These are phyloP conservation scores for Blakeslea trispora DNA, from an alignment of 371 early-diverging fungal species.

Conservation along the genomic window DNA sequence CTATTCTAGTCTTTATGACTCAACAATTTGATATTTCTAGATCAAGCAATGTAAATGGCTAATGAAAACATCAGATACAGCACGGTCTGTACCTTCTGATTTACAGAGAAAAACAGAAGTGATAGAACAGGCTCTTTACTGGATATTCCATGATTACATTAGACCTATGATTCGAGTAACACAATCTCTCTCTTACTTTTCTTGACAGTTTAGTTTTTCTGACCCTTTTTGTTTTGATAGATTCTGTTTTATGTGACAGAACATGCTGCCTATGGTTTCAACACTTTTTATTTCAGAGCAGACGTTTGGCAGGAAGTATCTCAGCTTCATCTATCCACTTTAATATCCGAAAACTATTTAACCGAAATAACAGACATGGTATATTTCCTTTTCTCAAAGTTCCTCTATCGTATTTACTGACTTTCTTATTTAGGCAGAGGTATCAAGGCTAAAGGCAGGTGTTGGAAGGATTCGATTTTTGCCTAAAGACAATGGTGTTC, in stretches of 20 bases:
- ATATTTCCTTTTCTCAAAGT: background rate
- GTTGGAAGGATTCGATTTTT: conserved; percentile 12
- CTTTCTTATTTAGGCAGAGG: background rate
- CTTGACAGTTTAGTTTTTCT: background rate
- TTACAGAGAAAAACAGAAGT: conserved; percentile 52
- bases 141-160: conserved; percentile 66
- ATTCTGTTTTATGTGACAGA: conserved; percentile 78
- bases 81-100: conserved; percentile 38
- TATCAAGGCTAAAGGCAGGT: conserved; percentile 3
- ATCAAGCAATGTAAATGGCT: conserved; percentile 17
- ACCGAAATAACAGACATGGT: background rate
- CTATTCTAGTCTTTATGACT: too few relatives aligned
- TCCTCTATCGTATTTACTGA: background rate
- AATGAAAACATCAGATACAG: background rate
- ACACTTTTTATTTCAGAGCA: conserved; percentile 74
- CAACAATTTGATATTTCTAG: background rate
- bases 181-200: conserved; percentile 1
- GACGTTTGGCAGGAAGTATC: conserved; percentile 70
- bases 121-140: conserved; percentile 58
- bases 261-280: conserved; percentile 51
- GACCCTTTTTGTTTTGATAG: conserved; percentile 30
- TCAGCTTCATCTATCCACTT: conserved; percentile 12
- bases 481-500: conserved; percentile 18
- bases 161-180: conserved; percentile 58
- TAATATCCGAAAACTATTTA: background rate